Percentiles rank a stretch among this genome's conserved stretches.
Conservation (phyloP, 139 green algal species). For the Microglena sp. region DNA sequence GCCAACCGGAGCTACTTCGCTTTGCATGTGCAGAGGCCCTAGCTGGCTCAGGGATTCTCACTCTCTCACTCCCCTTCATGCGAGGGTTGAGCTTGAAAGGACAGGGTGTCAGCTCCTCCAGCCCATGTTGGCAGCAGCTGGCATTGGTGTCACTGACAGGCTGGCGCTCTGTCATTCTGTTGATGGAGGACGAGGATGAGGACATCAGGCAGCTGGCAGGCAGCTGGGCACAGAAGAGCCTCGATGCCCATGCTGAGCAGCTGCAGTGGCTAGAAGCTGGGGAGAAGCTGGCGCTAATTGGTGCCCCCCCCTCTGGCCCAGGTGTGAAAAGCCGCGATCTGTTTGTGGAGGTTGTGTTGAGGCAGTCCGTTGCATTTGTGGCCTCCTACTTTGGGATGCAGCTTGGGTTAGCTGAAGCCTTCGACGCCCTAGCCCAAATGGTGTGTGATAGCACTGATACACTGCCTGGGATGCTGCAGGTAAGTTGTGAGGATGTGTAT, state of each 20-base stretch:
- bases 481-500: too few species aligned
- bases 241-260: background rate
- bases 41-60: slow-evolving; percentile 27
- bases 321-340: background rate
- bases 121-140: too few species aligned
- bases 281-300: too few species aligned
- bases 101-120: too few species aligned
- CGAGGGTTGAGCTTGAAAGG: too few species aligned
- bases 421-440: too few species aligned
- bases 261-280: too few species aligned
- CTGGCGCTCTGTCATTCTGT: slow-evolving; percentile 40
- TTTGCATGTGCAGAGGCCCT: slow-evolving; percentile 42
- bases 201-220: slow-evolving; percentile 35
- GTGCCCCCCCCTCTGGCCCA: too few species aligned
- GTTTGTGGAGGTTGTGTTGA: slow-evolving; percentile 32
- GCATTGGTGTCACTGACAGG: too few species aligned
- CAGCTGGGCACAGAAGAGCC: slow-evolving; percentile 4
- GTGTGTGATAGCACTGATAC: too few species aligned
- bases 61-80: background rate
- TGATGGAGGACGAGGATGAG: slow-evolving; percentile 73
- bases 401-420: slow-evolving; percentile 1
- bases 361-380: slow-evolving; percentile 22
- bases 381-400: slow-evolving; percentile 13
- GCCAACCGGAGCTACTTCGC: slow-evolving; percentile 43
- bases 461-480: too few species aligned